phyloP scores from a whole-genome alignment of 2,329 filamentous ascomycete genomes.

The Ambrosiella cleistominuta region DNA sequence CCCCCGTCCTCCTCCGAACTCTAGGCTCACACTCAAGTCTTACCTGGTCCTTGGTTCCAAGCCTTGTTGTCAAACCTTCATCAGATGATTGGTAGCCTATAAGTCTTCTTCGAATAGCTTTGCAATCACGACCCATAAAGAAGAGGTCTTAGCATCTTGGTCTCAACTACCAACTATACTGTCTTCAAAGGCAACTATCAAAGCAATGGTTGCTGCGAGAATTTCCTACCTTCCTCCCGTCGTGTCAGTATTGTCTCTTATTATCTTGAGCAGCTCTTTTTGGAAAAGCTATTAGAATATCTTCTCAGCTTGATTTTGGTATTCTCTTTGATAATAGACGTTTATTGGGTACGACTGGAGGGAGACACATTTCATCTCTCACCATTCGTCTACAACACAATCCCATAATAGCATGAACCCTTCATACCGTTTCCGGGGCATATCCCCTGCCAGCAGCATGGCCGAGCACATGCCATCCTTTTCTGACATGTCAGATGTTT shows the following conservation, averaged over 20 bases:
- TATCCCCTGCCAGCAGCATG: constrained; percentile 26
- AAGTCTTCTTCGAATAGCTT: neutral
- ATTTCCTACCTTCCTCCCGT: constrained; percentile 4
- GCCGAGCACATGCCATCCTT: constrained; percentile 5
- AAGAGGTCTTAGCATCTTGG: neutral
- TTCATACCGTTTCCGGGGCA: constrained; percentile 24
- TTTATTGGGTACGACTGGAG: constrained; percentile 40
- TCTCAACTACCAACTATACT: neutral
- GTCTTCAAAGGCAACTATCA: neutral
- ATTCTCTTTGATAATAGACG: constrained; percentile 19
- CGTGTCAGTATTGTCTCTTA: constrained; percentile 5
- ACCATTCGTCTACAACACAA: constrained; percentile 15
- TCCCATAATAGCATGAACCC: neutral
- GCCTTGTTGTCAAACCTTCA: neutral
- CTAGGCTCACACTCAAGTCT: neutral
- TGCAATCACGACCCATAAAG: neutral
- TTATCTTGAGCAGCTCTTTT: neutral
- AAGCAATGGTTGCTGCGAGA: constrained; percentile 10
- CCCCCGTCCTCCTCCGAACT: neutral
- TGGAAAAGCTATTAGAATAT: neutral
- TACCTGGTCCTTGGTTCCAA: neutral
- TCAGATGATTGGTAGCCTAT: constrained; percentile 10
- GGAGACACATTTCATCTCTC: constrained; percentile 17
- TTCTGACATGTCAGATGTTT: constrained; percentile 5
- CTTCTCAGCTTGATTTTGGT: neutral